Conservation (phyloP, 2,329 filamentous ascomycete species). For the Aspergillus ochraceus region DNA sequence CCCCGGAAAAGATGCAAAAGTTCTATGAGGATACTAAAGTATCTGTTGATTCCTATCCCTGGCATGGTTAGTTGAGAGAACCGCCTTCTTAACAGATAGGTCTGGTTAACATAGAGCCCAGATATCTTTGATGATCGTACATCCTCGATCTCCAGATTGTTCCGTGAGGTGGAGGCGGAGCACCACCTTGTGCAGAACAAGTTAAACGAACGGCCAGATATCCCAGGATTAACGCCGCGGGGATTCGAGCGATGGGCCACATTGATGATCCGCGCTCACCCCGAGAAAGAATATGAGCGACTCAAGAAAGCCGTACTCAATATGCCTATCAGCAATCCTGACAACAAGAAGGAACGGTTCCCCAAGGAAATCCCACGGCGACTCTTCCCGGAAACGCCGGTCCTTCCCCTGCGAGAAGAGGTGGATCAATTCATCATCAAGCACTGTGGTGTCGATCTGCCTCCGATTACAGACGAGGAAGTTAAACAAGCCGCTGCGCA, state of each 20-base stretch:
- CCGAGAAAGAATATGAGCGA: conserved; percentile 71
- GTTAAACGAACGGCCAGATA: conserved; percentile 53
- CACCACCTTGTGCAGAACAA: conserved; percentile 65
- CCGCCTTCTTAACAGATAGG: neutral
- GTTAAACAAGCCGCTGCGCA: conserved; percentile 32
- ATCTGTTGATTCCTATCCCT: conserved; percentile 66
- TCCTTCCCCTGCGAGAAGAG: conserved; percentile 58
- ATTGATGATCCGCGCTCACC: conserved; percentile 71
- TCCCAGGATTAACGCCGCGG: conserved; percentile 65
- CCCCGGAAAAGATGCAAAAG: conserved; percentile 70
- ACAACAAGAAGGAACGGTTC: conserved; percentile 68
- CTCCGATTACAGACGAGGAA: conserved; percentile 39
- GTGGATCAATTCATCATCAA: conserved; percentile 61
- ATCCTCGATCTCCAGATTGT: conserved; percentile 60
- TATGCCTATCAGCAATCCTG: conserved; percentile 68
- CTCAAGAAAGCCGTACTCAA: conserved; percentile 67
- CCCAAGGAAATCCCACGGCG: conserved; percentile 76
- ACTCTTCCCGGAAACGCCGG: conserved; percentile 64
- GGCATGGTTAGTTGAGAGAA: conserved; percentile 54
- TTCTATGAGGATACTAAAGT: conserved; percentile 71
- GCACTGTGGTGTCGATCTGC: conserved; percentile 51
- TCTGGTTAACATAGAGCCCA: conserved; percentile 25
- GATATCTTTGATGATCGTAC: conserved; percentile 57
- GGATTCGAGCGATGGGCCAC: conserved; percentile 73
- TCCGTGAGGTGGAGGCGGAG: conserved; percentile 54